Evolutionary conservation across 2,329 filamentous ascomycete genomes (phyloP).

Genomic region (Calycina herbarum): DNA sequence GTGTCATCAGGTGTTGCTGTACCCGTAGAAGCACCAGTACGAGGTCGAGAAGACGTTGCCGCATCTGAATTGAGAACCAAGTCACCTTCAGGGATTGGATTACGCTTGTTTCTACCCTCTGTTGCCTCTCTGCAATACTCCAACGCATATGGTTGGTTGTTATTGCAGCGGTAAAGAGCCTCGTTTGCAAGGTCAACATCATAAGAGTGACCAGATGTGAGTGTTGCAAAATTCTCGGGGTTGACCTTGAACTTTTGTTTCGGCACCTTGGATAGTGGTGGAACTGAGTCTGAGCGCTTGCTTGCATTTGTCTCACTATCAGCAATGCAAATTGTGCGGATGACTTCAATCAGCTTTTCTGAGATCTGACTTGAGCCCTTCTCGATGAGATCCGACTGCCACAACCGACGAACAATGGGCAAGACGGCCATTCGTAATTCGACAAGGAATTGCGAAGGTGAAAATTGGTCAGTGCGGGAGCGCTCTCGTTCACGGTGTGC

Average conservation of each 20-base stretch:
- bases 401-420: conserved; percentile 73
- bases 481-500: conserved; percentile 54
- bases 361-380: conserved; percentile 76
- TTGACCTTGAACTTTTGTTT: conserved; percentile 53
- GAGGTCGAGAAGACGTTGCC: conserved; percentile 30
- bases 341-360: conserved; percentile 77
- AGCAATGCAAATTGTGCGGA: conserved; percentile 75
- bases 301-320: conserved; percentile 70
- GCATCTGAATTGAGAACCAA: conserved; percentile 39
- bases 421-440: conserved; percentile 81
- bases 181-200: conserved; percentile 69
- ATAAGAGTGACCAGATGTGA: conserved; percentile 44
- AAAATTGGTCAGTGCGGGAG: conserved; percentile 60
- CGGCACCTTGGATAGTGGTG: conserved; percentile 40
- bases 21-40: conserved; percentile 32
- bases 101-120: conserved; percentile 59
- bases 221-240: conserved; percentile 44
- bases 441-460: conserved; percentile 75
- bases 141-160: conserved; percentile 56
- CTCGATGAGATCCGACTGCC: conserved; percentile 82
- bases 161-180: conserved; percentile 80
- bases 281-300: conserved; percentile 59
- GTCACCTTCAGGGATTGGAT: conserved; percentile 67
- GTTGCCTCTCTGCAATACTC: conserved; percentile 74
- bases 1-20: conserved; percentile 35